Evolutionary conservation across 768 basidiomycete species (phyloP).

Genomic region (Lanmaoa pseudosensibilis): DNA sequence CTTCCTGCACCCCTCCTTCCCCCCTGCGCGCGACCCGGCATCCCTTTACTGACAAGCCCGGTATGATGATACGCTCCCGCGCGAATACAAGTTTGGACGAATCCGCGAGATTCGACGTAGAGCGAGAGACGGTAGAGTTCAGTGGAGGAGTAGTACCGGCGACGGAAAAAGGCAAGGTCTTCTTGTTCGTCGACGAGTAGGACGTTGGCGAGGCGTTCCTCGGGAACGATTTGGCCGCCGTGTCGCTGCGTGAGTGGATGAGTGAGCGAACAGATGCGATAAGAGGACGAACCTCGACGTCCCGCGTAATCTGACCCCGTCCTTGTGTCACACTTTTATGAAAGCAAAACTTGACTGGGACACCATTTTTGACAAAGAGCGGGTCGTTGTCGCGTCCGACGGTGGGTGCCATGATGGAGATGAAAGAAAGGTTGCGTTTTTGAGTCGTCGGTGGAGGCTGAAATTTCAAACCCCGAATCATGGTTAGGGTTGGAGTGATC

Average conservation of each 20-base stretch:
- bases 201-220: slow-evolving; percentile 24
- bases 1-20: not conserved
- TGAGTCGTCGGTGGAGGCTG: not conserved
- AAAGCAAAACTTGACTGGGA: slow-evolving; percentile 28
- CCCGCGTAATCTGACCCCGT: slow-evolving; percentile 10
- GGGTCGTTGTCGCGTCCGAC: slow-evolving; percentile 1
- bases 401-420: not conserved
- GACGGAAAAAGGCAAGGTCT: slow-evolving; percentile 26
- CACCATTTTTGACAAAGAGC: slow-evolving; percentile 26
- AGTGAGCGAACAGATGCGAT: not conserved
- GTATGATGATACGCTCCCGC: slow-evolving; percentile 14
- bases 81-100: slow-evolving; percentile 26
- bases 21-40: slow-evolving; percentile 25
- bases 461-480: slow-evolving; percentile 30
- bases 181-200: slow-evolving; percentile 32
- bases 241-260: slow-evolving; percentile 11
- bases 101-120: slow-evolving; percentile 26
- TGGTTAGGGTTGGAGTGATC: slow-evolving; percentile 29
- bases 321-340: slow-evolving; percentile 29
- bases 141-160: slow-evolving; percentile 25
- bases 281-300: slow-evolving; percentile 21
- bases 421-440: not conserved
- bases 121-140: slow-evolving; percentile 17
- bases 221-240: slow-evolving; percentile 19
- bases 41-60: slow-evolving; percentile 1